These are phyloP conservation scores for Fabrea salina DNA, from an alignment of 169 alveolate genomes.

Conservation along the genomic window DNA sequence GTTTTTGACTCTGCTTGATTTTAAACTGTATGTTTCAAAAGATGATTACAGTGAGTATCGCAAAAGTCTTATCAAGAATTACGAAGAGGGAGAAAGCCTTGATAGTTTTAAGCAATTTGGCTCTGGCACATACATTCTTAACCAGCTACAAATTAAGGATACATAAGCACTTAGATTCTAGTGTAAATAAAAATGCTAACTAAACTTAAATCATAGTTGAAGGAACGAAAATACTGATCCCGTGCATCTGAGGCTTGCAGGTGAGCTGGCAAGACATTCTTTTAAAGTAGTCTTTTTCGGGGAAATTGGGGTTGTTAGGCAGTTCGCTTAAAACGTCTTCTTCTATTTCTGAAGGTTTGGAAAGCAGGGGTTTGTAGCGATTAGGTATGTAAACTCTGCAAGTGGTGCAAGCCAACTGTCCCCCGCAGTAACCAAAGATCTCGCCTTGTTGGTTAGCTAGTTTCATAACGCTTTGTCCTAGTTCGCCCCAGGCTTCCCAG, in stretches of 20 bases:
- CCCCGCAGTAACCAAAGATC: constrained; percentile 34
- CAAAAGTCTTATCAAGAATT: too few relatives aligned
- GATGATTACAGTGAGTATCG: too few relatives aligned
- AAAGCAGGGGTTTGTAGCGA: neutral
- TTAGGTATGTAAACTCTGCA: constrained; percentile 29
- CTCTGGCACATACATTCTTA: too few relatives aligned
- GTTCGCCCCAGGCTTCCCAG: constrained; percentile 2
- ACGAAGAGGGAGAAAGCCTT: too few relatives aligned
- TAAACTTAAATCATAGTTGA: neutral
- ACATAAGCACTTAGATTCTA: too few relatives aligned
- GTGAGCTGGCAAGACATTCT: constrained; percentile 31
- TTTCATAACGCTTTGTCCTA: constrained; percentile 4
- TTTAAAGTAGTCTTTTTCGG: constrained; percentile 24
- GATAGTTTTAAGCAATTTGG: too few relatives aligned
- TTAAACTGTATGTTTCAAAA: neutral
- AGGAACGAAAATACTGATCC: neutral
- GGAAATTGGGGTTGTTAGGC: neutral
- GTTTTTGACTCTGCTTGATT: neutral
- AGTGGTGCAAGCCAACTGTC: constrained; percentile 34
- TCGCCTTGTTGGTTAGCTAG: constrained; percentile 30
- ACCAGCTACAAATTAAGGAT: too few relatives aligned
- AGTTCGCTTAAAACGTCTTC: constrained; percentile 25
- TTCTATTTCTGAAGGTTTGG: constrained; percentile 6
- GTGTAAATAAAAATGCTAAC: too few relatives aligned
- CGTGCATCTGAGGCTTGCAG: neutral